Evolutionary conservation across 2,329 filamentous ascomycete species (phyloP).

Genomic region (Venturia oleaginea): DNA sequence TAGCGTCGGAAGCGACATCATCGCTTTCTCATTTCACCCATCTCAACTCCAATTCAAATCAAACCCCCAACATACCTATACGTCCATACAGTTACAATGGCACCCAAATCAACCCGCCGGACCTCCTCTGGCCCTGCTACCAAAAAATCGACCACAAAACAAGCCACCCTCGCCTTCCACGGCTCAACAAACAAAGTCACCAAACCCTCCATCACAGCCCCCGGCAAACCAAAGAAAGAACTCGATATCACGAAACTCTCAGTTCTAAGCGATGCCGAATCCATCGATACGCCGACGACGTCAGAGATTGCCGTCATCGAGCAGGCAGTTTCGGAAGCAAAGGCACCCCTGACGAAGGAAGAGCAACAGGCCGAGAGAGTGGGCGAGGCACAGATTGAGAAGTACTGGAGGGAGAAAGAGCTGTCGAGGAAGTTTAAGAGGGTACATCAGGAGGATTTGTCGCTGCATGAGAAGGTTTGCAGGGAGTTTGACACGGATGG

Average conservation of each 20-base stretch:
- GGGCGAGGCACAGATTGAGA: constrained; percentile 57
- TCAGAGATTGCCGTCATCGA: constrained; percentile 17
- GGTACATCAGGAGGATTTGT: constrained; percentile 69
- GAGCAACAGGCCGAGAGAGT: constrained; percentile 55
- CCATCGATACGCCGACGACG: constrained; percentile 24
- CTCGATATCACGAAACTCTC: constrained; percentile 29
- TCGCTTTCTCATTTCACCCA: not conserved
- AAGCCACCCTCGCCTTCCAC: constrained; percentile 56
- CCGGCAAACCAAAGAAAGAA: constrained; percentile 24
- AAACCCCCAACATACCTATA: not conserved
- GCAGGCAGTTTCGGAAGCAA: constrained; percentile 14
- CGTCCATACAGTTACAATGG: not conserved
- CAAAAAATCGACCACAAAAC: constrained; percentile 29
- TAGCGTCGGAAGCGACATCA: not conserved
- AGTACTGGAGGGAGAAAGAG: constrained; percentile 72
- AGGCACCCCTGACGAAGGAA: constrained; percentile 22
- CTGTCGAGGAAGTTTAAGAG: constrained; percentile 55
- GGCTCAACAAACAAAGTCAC: constrained; percentile 47
- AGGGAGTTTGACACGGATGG: constrained; percentile 87
- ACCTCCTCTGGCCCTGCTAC: constrained; percentile 30
- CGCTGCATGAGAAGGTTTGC: constrained; percentile 72
- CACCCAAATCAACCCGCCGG: constrained; percentile 28
- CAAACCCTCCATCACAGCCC: constrained; percentile 39
- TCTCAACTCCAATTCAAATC: not conserved
- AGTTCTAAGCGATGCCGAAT: constrained; percentile 18